Base-by-base conservation (phyloP, 2,329 filamentous ascomycete genomes). In the Ophiostoma piceae region DNA sequence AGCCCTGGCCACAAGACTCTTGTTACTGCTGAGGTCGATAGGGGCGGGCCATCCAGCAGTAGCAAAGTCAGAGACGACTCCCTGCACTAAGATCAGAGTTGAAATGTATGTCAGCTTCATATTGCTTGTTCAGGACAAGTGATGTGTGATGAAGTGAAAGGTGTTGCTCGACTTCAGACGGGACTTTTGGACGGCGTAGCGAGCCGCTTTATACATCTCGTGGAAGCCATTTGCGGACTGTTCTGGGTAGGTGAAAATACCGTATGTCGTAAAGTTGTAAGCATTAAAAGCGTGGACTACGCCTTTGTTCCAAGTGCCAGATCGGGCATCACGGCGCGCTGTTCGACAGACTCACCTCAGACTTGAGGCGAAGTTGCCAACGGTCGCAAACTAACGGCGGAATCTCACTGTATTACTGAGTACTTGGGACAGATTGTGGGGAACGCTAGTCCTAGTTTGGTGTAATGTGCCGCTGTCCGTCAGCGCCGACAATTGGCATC, bases 381-480 rank as follows among this genome's bases (percentile, higher is more conserved):
- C 51, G 51, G 51, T 57, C 51, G 26, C 51, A 6, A 9, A 22
- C 22, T 26, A 29, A 35, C 35, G 8, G 22, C 26, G 51, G n/a
- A 26, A 57, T 57, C n/a, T 47, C 43, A 47, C 43, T 47, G 8
- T 57, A 11, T 35, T 35, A 35, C 35, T 35, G 35, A 35, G 35
- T 35, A 35, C 35, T 35, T 11, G 51, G 51, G 51, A 26, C 51
- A 22, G 51, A 29, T 22, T 57, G 51, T 57, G 51, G 51, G n/a
- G 51, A 57, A 14, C 11, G 51, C 51, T 57, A 57, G 51, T 57
- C 51, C 51, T 57, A 26, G 9, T 26, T 57, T 26, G 51, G 51
- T 57, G 51, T 16, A 57, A 57, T 57, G n/a, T 57, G 51, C 51
- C 51, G 51, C 51, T 57, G 51, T 9, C 51, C n/a, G 51, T 57